A percentile compares a stretch with the other conserved stretches of the same genome.
phyloP scores from a whole-genome alignment of 164 flowering plant genomes.

The Pachysandra terminalis region DNA sequence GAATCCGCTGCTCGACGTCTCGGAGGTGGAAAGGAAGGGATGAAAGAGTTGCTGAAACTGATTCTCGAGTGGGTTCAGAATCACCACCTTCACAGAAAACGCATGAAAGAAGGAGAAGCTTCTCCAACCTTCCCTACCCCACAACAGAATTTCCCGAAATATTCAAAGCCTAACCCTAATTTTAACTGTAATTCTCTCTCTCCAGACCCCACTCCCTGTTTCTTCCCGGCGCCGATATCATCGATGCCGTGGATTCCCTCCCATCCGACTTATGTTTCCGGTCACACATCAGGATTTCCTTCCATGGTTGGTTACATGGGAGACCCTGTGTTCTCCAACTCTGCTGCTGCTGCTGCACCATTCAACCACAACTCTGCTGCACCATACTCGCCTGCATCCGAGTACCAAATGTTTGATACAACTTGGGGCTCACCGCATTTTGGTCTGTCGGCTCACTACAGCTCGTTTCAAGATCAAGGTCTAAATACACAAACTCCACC shows the following conservation, averaged over 20 bases:
- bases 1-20: slow-evolving; percentile 71
- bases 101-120: slow-evolving; percentile 17
- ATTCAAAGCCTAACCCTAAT: slow-evolving; percentile 25
- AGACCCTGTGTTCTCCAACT: slow-evolving; percentile 11
- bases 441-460: slow-evolving; percentile 16
- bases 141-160: slow-evolving; percentile 9
- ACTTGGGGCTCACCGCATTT: slow-evolving; percentile 33
- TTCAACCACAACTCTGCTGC: not conserved
- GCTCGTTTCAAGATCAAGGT: slow-evolving; percentile 20
- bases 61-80: slow-evolving; percentile 92
- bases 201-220: slow-evolving; percentile 19
- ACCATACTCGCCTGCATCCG: slow-evolving; percentile 21
- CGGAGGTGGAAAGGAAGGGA: slow-evolving; percentile 81
- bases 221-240: slow-evolving; percentile 1
- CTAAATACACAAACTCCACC: slow-evolving; percentile 11
- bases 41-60: slow-evolving; percentile 74
- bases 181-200: slow-evolving; percentile 6
- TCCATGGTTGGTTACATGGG: slow-evolving; percentile 36
- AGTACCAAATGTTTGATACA: slow-evolving; percentile 37
- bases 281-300: slow-evolving; percentile 13
- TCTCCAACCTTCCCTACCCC: slow-evolving; percentile 1
- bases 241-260: slow-evolving; percentile 27
- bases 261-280: slow-evolving; percentile 10
- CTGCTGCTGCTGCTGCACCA: not conserved
- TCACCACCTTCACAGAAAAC: slow-evolving; percentile 66